Percentiles rank a stretch among this genome's conserved stretches.
These are phyloP conservation scores for Trametes maxima DNA, from an alignment of 768 basidiomycete species.

Conservation along the genomic window DNA sequence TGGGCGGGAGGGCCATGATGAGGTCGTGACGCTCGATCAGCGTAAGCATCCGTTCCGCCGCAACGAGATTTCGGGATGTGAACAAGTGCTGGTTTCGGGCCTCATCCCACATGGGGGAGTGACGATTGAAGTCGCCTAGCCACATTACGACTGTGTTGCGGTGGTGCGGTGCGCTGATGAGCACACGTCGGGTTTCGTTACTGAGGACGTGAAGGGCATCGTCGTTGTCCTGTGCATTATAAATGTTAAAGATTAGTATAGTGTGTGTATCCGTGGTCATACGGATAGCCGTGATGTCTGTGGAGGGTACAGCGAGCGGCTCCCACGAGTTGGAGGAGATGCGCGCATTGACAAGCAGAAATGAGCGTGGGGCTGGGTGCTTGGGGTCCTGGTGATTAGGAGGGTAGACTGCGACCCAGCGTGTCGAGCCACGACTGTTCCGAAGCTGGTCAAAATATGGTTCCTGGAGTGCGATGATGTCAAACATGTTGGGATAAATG, in stretches of 20 bases:
- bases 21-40: neutral
- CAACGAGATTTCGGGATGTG: neutral
- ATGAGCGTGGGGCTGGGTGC: constrained; percentile 3
- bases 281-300: neutral
- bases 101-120: constrained; percentile 16
- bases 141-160: constrained; percentile 16
- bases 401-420: constrained; percentile 32
- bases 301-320: neutral
- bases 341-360: neutral
- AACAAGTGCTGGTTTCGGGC: neutral
- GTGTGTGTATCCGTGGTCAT: neutral
- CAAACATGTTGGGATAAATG: constrained; percentile 19
- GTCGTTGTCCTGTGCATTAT: neutral
- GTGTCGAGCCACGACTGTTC: neutral
- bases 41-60: neutral
- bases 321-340: neutral
- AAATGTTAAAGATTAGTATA: constrained; percentile 29
- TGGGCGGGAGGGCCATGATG: neutral
- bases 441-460: constrained; percentile 33
- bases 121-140: constrained; percentile 40
- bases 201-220: neutral
- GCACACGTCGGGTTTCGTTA: neutral
- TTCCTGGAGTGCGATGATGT: constrained; percentile 44
- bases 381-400: constrained; percentile 13
- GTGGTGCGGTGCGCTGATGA: constrained; percentile 22